phyloP scores from a whole-genome alignment of 106 monocot species.

The Dendrobium officinale region DNA sequence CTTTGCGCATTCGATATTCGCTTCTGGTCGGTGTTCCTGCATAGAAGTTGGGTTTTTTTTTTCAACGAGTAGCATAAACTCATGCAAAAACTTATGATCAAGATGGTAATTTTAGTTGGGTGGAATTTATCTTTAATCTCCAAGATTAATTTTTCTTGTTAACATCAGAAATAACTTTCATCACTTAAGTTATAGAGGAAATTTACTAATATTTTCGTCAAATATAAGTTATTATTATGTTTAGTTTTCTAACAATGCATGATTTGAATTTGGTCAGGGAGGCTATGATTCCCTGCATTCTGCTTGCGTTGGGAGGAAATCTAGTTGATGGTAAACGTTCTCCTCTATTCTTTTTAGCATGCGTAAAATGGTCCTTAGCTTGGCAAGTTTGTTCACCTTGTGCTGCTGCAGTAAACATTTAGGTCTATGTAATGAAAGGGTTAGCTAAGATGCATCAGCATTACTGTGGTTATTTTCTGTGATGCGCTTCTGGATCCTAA shows the following conservation, averaged over 20 bases:
- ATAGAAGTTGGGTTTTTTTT: background rate
- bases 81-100: background rate
- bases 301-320: constrained; percentile 95
- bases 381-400: background rate
- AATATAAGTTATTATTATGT: background rate
- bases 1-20: too few relatives aligned
- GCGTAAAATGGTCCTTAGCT: background rate
- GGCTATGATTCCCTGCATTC: constrained; percentile 96
- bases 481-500: background rate
- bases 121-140: background rate
- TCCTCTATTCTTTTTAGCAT: background rate
- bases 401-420: too few relatives aligned
- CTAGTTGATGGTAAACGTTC: constrained; percentile 55
- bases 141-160: background rate
- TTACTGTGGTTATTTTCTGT: background rate
- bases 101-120: background rate
- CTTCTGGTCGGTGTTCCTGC: too few relatives aligned
- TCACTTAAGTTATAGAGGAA: background rate
- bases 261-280: constrained; percentile 25
- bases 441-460: too few relatives aligned
- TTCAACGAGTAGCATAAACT: background rate
- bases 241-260: background rate
- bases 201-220: background rate
- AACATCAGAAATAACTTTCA: background rate
- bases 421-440: too few relatives aligned